Percentiles rank a stretch among this genome's conserved stretches.
Conservation (phyloP, 2,329 filamentous ascomycete species). For the Curvularia sp. region DNA sequence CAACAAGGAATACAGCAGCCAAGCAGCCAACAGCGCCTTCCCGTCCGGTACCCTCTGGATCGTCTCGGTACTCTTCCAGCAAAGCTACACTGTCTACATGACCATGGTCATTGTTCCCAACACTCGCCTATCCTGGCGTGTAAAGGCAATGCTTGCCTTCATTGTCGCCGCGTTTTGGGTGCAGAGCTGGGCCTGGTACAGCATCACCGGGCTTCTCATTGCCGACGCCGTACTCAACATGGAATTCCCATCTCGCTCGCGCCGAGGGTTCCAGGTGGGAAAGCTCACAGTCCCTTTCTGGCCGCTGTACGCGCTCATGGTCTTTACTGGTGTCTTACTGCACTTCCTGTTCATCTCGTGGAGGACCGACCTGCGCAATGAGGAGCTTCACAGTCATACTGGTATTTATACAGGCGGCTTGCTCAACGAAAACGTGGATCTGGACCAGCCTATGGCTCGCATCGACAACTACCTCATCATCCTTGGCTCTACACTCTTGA, state of each 20-base stretch:
- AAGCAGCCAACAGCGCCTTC: slow-evolving; percentile 54
- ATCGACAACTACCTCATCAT: slow-evolving; percentile 56
- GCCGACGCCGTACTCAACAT: slow-evolving; percentile 55
- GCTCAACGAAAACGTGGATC: slow-evolving; percentile 48
- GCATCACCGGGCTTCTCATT: slow-evolving; percentile 58
- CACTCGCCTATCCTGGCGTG: slow-evolving; percentile 53
- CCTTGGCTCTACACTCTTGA: slow-evolving; percentile 51
- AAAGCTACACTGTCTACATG: slow-evolving; percentile 59
- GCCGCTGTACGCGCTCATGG: slow-evolving; percentile 42
- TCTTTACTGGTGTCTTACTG: slow-evolving; percentile 50
- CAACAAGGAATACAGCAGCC: slow-evolving; percentile 47
- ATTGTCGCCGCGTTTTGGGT: slow-evolving; percentile 58
- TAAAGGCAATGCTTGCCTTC: slow-evolving; percentile 52
- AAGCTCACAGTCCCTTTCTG: slow-evolving; percentile 34
- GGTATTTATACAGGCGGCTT: slow-evolving; percentile 51
- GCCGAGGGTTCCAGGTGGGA: slow-evolving; percentile 25
- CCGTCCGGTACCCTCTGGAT: slow-evolving; percentile 58
- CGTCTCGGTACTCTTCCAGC: slow-evolving; percentile 55
- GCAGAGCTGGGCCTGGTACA: slow-evolving; percentile 58
- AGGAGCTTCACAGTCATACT: slow-evolving; percentile 53
- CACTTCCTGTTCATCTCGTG: slow-evolving; percentile 56
- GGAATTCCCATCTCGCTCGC: slow-evolving; percentile 44
- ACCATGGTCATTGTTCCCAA: slow-evolving; percentile 58
- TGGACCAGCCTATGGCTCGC: slow-evolving; percentile 48
- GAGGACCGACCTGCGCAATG: slow-evolving; percentile 45